Percentiles rank a stretch among this genome's conserved stretches.
Evolutionary conservation across 176 grass and related monocot genomes (phyloP).

Genomic region (Oryza longistaminata): DNA sequence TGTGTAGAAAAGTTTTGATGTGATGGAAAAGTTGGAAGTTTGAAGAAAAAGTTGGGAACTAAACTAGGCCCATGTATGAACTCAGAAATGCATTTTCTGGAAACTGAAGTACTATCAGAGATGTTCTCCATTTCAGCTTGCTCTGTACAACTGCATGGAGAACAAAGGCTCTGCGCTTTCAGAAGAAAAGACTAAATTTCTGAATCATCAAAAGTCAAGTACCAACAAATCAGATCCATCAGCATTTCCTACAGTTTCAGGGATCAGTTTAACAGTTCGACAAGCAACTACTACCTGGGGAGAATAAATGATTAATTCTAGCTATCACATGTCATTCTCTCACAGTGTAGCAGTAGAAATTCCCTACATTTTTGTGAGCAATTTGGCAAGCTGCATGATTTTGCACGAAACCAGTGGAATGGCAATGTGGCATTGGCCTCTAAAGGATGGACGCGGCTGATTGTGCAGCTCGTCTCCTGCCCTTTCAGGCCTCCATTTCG

Average conservation of each 20-base stretch:
- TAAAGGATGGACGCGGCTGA: conserved; percentile 30
- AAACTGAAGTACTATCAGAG: not conserved
- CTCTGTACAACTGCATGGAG: not conserved
- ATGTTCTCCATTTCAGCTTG: not conserved
- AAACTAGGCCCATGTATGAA: not conserved
- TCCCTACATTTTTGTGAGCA: not conserved
- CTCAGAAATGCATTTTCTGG: not conserved
- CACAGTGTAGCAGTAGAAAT: not conserved
- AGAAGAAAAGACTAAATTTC: not conserved
- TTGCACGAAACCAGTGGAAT: not conserved
- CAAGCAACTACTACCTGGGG: not conserved
- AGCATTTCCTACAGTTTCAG: not conserved
- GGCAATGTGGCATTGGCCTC: not conserved
- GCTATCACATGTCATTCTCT: not conserved
- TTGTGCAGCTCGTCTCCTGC: not conserved
- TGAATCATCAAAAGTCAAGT: not conserved
- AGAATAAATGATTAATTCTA: not conserved
- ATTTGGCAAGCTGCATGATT: not conserved
- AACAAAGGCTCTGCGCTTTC: too few relatives aligned
- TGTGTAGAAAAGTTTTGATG: too few relatives aligned
- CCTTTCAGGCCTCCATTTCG: conserved; percentile 27
- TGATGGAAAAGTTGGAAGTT: too few relatives aligned
- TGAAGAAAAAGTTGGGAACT: too few relatives aligned
- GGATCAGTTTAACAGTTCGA: conserved; percentile 4
- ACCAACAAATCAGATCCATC: not conserved